These are phyloP conservation scores for Rhododendron vialii DNA, from an alignment of 148 eudicot genomes.

Conservation along the genomic window DNA sequence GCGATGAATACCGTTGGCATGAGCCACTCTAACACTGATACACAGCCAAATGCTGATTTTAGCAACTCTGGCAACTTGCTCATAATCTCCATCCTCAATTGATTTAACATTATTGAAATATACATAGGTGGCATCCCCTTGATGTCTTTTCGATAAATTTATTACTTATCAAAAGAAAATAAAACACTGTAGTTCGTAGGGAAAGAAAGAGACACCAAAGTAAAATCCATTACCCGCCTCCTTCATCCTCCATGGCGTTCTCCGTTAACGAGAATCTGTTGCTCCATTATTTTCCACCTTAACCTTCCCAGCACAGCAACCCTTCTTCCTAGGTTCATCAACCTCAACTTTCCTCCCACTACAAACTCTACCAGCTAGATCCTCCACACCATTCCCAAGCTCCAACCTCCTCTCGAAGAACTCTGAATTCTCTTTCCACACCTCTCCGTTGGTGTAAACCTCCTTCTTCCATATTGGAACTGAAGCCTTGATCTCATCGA, in stretches of 20 bases:
- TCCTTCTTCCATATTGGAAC: constrained; percentile 98
- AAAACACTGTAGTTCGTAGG: not conserved
- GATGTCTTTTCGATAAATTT: too few relatives aligned
- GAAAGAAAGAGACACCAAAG: not conserved
- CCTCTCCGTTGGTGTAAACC: constrained; percentile 82
- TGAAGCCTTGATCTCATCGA: constrained; percentile 78
- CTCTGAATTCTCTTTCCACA: constrained; percentile 91
- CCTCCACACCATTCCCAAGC: not conserved
- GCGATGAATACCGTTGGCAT: not conserved
- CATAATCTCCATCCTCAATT: not conserved
- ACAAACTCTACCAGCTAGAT: constrained; percentile 19
- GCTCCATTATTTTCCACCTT: not conserved
- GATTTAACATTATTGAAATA: not conserved
- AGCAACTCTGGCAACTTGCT: not conserved
- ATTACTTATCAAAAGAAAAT: too few relatives aligned
- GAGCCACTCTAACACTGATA: too few relatives aligned
- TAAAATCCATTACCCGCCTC: not conserved
- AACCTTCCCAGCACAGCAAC: constrained; percentile 10
- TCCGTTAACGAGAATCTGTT: not conserved
- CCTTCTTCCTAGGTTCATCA: constrained; percentile 12
- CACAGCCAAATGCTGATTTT: not conserved
- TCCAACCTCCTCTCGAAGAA: constrained; percentile 8
- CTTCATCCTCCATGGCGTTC: not conserved
- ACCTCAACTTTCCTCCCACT: constrained; percentile 47
- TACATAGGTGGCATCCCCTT: not conserved